Evolutionary conservation across 1,284 basidiomycete species (phyloP).

Genomic region (Malassezia caprae): DNA sequence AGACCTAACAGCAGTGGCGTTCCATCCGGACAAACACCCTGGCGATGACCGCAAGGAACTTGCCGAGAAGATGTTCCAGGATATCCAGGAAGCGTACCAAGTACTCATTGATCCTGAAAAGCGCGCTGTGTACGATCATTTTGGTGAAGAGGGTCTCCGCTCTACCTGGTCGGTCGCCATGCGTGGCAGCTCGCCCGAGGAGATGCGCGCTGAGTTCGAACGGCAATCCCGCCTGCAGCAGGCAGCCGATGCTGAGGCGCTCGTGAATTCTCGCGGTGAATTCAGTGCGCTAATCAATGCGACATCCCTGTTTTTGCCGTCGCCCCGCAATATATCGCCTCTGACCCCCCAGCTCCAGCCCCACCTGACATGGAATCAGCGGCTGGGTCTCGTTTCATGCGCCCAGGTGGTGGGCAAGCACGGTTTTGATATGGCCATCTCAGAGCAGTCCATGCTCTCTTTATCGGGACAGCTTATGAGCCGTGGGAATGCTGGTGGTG

Average conservation of each 20-base stretch:
- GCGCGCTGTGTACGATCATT: slow-evolving; percentile 65
- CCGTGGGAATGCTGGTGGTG: slow-evolving; percentile 50
- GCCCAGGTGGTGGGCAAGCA: slow-evolving; percentile 41
- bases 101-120: slow-evolving; percentile 64
- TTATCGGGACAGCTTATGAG: slow-evolving; percentile 49
- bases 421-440: slow-evolving; percentile 39
- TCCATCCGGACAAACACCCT: slow-evolving; percentile 74
- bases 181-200: slow-evolving; percentile 52
- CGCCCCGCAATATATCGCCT: slow-evolving; percentile 52
- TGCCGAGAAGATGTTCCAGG: slow-evolving; percentile 60
- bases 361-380: slow-evolving; percentile 40
- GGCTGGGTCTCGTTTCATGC: slow-evolving; percentile 24
- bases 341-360: slow-evolving; percentile 68
- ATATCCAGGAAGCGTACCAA: slow-evolving; percentile 65
- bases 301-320: slow-evolving; percentile 31
- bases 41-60: slow-evolving; percentile 56
- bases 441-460: slow-evolving; percentile 19
- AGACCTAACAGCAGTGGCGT: slow-evolving; percentile 52
- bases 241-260: slow-evolving; percentile 52
- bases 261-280: slow-evolving; percentile 54
- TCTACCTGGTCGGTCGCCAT: slow-evolving; percentile 52
- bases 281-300: slow-evolving; percentile 40
- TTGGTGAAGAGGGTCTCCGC: slow-evolving; percentile 59
- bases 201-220: slow-evolving; percentile 55
- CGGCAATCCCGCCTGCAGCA: slow-evolving; percentile 51